Evolutionary conservation across 2,329 filamentous ascomycete genomes (phyloP), one percentile per base, ranked within the genome.

Genomic region (Aspergillus niger): DNA sequence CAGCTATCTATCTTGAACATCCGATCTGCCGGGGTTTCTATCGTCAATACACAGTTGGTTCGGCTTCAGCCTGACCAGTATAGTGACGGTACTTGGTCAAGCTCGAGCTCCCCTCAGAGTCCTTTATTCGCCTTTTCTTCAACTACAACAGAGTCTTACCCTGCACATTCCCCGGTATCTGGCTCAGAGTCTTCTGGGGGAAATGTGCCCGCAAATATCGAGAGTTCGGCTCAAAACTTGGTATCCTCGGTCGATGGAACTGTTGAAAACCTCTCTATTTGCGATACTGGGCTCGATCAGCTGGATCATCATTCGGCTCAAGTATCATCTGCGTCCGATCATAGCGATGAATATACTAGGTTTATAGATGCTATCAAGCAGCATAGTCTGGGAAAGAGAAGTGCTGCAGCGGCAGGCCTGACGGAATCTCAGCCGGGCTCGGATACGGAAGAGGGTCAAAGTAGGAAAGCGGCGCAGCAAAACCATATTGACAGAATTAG

Each of bases 331-430:
- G 3, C 20, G 20, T 4, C 20, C 11, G 22, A 13, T 20, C 8
- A 41, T 13, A 15, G 30, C 24, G 11, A 17, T 26, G 20, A 53
- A 17, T 41, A n/a, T 24, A 11, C 36, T 8, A 17, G 13, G 11
- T n/a, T 11, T 22, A 20, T n/a, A 20, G 26, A 28, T 17, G 30
- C 15, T 26, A 11, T 28, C 17, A 38, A 55, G 22, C 26, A 50
- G 26, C 50, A 30, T 10, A 55, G 24, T 6, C 57, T 59, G 8
- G 39, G 66, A 20, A 74, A 74, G 59, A 67, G 72, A 58, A 70
- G 59, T 22, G 71, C 72, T 8, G 62, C 61, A 28, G 66, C 67
- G 30, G 72, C 72, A 8, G 72, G 69, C 13, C 54, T 74, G 13
- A 50, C 47, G 26, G 47, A 50, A 2, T 64, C 70, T 6, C 71